Evolutionary conservation across 345 rosid genomes (phyloP), one percentile per base, ranked within the genome.

Genomic region (Moringa oleifera): DNA sequence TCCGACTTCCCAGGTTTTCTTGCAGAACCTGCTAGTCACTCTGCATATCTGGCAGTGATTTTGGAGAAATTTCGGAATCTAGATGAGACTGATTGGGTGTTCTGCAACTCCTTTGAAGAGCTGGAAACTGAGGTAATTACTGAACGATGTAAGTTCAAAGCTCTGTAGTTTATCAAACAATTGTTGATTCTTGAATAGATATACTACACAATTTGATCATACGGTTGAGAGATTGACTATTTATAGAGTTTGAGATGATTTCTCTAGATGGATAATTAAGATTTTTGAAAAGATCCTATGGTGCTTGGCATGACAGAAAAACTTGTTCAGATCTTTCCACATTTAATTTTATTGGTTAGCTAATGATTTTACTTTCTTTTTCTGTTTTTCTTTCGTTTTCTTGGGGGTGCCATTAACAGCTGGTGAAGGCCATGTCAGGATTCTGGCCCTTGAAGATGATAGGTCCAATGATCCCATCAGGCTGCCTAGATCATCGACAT

Each of bases 381-480:
- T 41, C 12, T 28, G 16, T 9, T 33, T 53, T 53, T 23, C 6
- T 50, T 19, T 13, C 20, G 25, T 61, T 51, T 71, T 49, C 68
- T 63, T 20, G 2, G 20, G 57, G 25, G 11, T 67, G 18, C 59
- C 23, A 25, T 46, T 66, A 71, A 63, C 63, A 81, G 83, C 61
- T 72, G 17, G 59, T 68, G 56, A 28, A 53, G 72, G 67, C 70
- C 62, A 51, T 74, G 73, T 41, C 0, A 23, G 86, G 72, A 52
- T 1, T 51, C 1, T 72, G 80, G 85, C 85, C 66, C 0, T 87
- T 71, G 18, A 84, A 83, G 62, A 61, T 84, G 73, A 84, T 89
- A 0, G 96, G 91, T 24, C 93, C 91, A 0, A 81, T 84, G 93
- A 79, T 84, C 20, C 96, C 96, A 24, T 83, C 87, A 0, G 75